phyloP scores from a whole-genome alignment of 2,329 filamentous ascomycete species.

The Fonsecaea monophora region DNA sequence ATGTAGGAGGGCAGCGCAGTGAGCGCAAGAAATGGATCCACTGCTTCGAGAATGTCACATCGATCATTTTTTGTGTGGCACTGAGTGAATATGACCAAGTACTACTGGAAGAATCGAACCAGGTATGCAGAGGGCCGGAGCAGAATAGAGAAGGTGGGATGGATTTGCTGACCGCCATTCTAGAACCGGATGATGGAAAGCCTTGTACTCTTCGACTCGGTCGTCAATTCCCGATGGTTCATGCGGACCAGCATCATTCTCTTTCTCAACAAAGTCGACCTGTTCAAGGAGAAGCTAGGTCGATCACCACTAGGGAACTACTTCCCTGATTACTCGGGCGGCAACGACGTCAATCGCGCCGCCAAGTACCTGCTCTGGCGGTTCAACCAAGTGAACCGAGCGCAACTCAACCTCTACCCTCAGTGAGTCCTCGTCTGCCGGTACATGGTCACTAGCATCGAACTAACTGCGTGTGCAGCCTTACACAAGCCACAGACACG shows the following conservation, averaged over 20 bases:
- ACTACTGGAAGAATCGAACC: slow-evolving; percentile 92
- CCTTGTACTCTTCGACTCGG: slow-evolving; percentile 92
- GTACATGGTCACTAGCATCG: slow-evolving; percentile 15
- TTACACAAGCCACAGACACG: slow-evolving; percentile 98
- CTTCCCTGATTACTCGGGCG: slow-evolving; percentile 96
- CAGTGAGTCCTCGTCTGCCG: slow-evolving; percentile 70
- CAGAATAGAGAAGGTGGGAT: background rate
- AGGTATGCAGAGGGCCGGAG: slow-evolving; percentile 64
- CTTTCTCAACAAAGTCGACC: slow-evolving; percentile 98
- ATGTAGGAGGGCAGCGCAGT: slow-evolving; percentile 94
- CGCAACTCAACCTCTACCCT: slow-evolving; percentile 94
- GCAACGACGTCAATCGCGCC: slow-evolving; percentile 96
- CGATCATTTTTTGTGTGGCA: slow-evolving; percentile 98
- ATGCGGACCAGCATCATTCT: slow-evolving; percentile 98
- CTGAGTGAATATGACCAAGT: slow-evolving; percentile 99
- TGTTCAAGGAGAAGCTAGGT: slow-evolving; percentile 93
- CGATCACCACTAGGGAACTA: slow-evolving; percentile 91
- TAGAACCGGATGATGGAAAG: slow-evolving; percentile 99
- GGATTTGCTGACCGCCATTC: slow-evolving; percentile 21
- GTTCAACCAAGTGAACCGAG: slow-evolving; percentile 97
- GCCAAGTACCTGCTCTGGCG: slow-evolving; percentile 98
- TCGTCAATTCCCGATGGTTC: slow-evolving; percentile 99
- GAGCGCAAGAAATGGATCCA: slow-evolving; percentile 99
- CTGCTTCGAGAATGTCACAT: slow-evolving; percentile 99
- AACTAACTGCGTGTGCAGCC: slow-evolving; percentile 61